A percentile compares a stretch with the other conserved stretches of the same genome.
Conservation (phyloP, 257 asterid species). For the Capsicum chinense region DNA sequence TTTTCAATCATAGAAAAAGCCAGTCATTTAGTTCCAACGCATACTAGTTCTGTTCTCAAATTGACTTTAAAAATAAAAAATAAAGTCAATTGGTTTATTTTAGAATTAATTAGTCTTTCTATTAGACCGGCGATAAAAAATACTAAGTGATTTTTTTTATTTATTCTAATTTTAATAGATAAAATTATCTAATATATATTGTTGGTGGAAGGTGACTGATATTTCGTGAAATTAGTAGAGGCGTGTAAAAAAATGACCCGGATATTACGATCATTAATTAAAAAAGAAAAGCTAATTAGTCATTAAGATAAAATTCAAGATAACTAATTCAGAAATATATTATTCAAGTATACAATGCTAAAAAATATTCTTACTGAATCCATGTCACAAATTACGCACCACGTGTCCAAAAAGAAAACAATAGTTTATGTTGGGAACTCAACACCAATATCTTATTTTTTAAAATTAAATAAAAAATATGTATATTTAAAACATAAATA, state of each 20-base stretch:
- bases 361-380: background rate
- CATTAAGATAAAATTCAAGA: background rate
- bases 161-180: too few species aligned
- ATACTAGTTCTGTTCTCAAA: background rate
- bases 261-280: too few species aligned
- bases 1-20: background rate
- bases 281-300: too few species aligned
- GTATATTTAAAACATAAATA: background rate
- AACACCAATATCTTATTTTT: background rate
- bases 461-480: background rate
- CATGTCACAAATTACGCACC: background rate
- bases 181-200: too few species aligned
- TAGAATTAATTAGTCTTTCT: background rate
- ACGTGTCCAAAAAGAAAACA: background rate
- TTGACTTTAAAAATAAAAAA: background rate
- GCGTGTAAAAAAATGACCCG: too few species aligned
- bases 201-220: too few species aligned
- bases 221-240: too few species aligned
- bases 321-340: background rate
- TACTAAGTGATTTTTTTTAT: too few species aligned
- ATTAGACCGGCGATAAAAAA: too few species aligned
- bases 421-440: background rate
- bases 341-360: background rate
- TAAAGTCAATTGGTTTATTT: background rate
- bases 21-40: background rate